Conservation (phyloP, 169 alveolate genomes). For the Plasmodium gonderi region DNA sequence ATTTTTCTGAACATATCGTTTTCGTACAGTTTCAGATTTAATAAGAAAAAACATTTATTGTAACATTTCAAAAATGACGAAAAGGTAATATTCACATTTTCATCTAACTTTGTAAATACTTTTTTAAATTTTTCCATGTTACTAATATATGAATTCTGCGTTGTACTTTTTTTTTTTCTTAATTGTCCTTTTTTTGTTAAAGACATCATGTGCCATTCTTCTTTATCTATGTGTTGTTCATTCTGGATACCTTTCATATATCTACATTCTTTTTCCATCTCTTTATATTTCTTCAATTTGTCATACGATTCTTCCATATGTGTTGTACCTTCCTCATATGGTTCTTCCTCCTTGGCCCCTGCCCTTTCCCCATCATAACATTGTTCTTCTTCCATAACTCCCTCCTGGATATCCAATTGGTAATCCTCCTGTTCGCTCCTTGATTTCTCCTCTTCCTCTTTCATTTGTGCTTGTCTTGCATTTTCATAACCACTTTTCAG, state of each 20-base stretch:
- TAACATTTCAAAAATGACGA: conserved; percentile 66
- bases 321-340: not conserved
- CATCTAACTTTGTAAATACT: conserved; percentile 11
- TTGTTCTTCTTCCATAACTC: not conserved
- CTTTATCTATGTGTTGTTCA: not conserved
- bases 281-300: too few relatives aligned
- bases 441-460: not conserved
- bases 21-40: conserved; percentile 24
- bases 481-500: not conserved
- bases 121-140: conserved; percentile 12
- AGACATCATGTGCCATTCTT: not conserved
- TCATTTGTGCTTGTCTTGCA: not conserved
- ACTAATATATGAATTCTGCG: not conserved
- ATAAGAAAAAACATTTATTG: conserved; percentile 24
- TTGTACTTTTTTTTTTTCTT: not conserved
- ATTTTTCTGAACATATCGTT: conserved; percentile 5
- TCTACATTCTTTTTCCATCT: not conserved
- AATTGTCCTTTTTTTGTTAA: not conserved
- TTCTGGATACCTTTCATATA: not conserved
- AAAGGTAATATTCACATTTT: conserved; percentile 34
- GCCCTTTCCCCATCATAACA: not conserved
- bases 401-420: not conserved
- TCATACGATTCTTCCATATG: not conserved
- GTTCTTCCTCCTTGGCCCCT: not conserved
- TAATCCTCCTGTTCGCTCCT: not conserved